phyloP scores from a whole-genome alignment of 371 early-diverging fungal genomes.

The Synchytrium microbalum region DNA sequence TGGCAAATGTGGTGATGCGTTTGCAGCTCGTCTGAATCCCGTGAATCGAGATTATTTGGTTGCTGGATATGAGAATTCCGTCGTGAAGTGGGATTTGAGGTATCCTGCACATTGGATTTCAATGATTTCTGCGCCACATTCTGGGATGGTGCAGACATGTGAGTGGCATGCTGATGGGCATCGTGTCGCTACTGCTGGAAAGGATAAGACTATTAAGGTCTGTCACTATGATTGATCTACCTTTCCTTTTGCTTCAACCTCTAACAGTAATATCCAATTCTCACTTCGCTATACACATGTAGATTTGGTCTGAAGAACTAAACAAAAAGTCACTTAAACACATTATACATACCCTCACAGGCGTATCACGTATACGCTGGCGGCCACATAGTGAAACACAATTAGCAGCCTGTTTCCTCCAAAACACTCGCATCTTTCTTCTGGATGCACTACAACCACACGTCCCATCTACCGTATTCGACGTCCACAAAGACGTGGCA shows the following conservation, averaged over 20 bases:
- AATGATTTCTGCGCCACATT: constrained; percentile 39
- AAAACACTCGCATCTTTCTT: constrained; percentile 56
- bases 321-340: constrained; percentile 56
- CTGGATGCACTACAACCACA: constrained; percentile 72
- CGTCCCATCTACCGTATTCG: constrained; percentile 61
- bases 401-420: constrained; percentile 65
- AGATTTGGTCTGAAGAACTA: constrained; percentile 76
- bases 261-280: no score
- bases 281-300: no score
- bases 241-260: not conserved
- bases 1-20: not conserved
- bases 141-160: constrained; percentile 65
- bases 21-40: not conserved
- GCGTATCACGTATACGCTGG: constrained; percentile 71
- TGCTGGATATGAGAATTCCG: not conserved
- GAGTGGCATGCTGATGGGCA: constrained; percentile 78
- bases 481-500: constrained; percentile 62
- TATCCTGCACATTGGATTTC: not conserved
- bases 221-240: not conserved
- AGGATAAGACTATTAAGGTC: constrained; percentile 77
- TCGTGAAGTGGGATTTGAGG: not conserved
- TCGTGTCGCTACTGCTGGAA: constrained; percentile 70
- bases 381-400: constrained; percentile 48
- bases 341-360: constrained; percentile 62
- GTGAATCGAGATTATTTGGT: not conserved